These are phyloP conservation scores for Paramecium caudatum DNA, from an alignment of 73 alveolate genomes.

Conservation along the genomic window DNA sequence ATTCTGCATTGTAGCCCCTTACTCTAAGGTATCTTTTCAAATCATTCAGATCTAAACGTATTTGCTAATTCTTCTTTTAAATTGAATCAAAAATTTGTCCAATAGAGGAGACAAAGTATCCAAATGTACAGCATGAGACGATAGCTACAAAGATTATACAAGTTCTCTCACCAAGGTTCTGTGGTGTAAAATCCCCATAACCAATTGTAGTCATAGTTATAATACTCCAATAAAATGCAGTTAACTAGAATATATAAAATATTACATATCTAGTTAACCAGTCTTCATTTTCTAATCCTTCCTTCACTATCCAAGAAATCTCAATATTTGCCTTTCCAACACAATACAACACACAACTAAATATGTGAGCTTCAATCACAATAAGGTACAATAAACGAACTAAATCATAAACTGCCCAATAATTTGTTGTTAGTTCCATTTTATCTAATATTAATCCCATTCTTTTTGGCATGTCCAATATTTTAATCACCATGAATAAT, in stretches of 20 bases:
- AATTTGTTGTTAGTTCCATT: slow-evolving; percentile 39
- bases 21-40: not conserved
- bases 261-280: slow-evolving; percentile 29
- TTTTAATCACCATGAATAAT: slow-evolving; percentile 28
- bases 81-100: slow-evolving; percentile 30
- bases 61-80: not conserved
- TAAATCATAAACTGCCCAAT: slow-evolving; percentile 53
- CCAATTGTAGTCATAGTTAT: slow-evolving; percentile 76
- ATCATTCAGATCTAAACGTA: slow-evolving; percentile 21
- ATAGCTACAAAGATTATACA: slow-evolving; percentile 58
- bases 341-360: slow-evolving; percentile 25
- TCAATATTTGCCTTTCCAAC: not conserved
- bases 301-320: not conserved
- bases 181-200: slow-evolving; percentile 75
- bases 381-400: slow-evolving; percentile 17
- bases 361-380: slow-evolving; percentile 26
- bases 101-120: not conserved
- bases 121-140: slow-evolving; percentile 69
- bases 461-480: slow-evolving; percentile 26
- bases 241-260: not conserved
- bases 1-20: not conserved
- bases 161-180: slow-evolving; percentile 39
- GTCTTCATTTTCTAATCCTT: not conserved
- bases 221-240: slow-evolving; percentile 66
- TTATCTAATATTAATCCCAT: not conserved